phyloP scores from a whole-genome alignment of 2,329 filamentous ascomycete genomes.

The Cadophora luteo-olivacea region DNA sequence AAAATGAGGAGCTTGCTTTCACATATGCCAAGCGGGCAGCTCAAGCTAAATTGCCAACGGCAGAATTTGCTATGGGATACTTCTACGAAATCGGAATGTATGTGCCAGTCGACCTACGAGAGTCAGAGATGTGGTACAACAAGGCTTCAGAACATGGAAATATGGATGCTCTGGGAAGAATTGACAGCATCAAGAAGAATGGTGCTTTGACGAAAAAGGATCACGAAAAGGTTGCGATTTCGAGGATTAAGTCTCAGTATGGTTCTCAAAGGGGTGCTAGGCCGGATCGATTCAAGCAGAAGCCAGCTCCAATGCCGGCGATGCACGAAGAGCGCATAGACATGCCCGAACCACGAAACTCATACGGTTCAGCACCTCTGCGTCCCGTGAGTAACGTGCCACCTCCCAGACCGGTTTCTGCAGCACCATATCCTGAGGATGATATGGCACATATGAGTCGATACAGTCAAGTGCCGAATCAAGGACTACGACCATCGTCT shows the following conservation, averaged over 20 bases:
- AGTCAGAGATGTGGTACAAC: constrained; percentile 89
- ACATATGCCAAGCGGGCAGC: constrained; percentile 90
- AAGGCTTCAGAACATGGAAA: constrained; percentile 91
- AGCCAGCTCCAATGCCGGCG: constrained; percentile 40
- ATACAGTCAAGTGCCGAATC: constrained; percentile 16
- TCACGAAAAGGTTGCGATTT: constrained; percentile 90
- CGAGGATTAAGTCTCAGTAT: constrained; percentile 82
- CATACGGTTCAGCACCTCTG: constrained; percentile 29
- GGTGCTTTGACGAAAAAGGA: constrained; percentile 88
- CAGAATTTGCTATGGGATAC: constrained; percentile 96
- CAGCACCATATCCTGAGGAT: constrained; percentile 75
- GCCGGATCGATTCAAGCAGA: constrained; percentile 64
- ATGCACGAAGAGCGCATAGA: constrained; percentile 40
- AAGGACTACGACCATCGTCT: constrained; percentile 56
- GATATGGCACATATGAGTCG: constrained; percentile 51
- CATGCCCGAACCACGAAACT: constrained; percentile 39
- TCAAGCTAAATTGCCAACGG: constrained; percentile 79
- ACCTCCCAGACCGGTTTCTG: constrained; percentile 40
- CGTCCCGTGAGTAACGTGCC: constrained; percentile 24
- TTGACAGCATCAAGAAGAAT: constrained; percentile 83
- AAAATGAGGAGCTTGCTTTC: constrained; percentile 94
- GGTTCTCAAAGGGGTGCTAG: constrained; percentile 70
- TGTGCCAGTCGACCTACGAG: constrained; percentile 80
- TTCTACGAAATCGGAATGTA: constrained; percentile 97
- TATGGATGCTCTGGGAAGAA: constrained; percentile 80